These are phyloP conservation scores for Calonectria henricotiae DNA, from an alignment of 2,329 filamentous ascomycete species.

Conservation along the genomic window DNA sequence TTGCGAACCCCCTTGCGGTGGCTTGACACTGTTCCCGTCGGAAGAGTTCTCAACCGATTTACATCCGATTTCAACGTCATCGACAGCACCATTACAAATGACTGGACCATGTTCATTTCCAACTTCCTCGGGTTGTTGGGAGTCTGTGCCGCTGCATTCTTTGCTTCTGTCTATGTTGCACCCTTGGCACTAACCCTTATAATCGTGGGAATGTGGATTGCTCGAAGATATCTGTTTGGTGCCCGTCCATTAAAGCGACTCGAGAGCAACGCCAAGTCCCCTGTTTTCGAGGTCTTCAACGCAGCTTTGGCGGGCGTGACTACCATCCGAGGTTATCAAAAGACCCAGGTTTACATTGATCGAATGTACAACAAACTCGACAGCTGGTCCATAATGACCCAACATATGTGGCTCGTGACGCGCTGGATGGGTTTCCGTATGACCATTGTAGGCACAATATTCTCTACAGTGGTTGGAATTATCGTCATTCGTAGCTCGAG, in stretches of 20 bases:
- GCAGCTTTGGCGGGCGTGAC: slow-evolving; percentile 80
- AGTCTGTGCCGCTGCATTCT: slow-evolving; percentile 77
- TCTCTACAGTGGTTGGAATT: slow-evolving; percentile 76
- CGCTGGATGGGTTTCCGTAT: slow-evolving; percentile 85
- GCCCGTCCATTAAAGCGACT: slow-evolving; percentile 84
- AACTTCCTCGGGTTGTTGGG: slow-evolving; percentile 76
- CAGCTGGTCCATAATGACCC: slow-evolving; percentile 76
- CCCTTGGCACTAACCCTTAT: slow-evolving; percentile 74
- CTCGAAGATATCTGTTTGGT: slow-evolving; percentile 76
- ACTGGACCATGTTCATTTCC: slow-evolving; percentile 74
- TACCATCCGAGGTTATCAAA: slow-evolving; percentile 84
- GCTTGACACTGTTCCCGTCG: slow-evolving; percentile 85
- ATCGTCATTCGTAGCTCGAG: slow-evolving; percentile 74
- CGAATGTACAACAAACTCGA: slow-evolving; percentile 82
- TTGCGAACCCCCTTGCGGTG: slow-evolving; percentile 83
- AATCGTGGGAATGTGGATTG: slow-evolving; percentile 71
- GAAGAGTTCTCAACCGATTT: slow-evolving; percentile 84
- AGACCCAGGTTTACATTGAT: slow-evolving; percentile 76
- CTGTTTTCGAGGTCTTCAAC: slow-evolving; percentile 86
- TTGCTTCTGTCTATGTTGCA: slow-evolving; percentile 80
- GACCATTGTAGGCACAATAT: slow-evolving; percentile 78
- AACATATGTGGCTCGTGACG: slow-evolving; percentile 81
- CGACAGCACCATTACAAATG: slow-evolving; percentile 77
- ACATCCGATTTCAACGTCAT: slow-evolving; percentile 84
- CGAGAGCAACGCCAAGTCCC: slow-evolving; percentile 83